phyloP scores from a whole-genome alignment of 306 rosid species.

The Elaeagnus macrophylla region DNA sequence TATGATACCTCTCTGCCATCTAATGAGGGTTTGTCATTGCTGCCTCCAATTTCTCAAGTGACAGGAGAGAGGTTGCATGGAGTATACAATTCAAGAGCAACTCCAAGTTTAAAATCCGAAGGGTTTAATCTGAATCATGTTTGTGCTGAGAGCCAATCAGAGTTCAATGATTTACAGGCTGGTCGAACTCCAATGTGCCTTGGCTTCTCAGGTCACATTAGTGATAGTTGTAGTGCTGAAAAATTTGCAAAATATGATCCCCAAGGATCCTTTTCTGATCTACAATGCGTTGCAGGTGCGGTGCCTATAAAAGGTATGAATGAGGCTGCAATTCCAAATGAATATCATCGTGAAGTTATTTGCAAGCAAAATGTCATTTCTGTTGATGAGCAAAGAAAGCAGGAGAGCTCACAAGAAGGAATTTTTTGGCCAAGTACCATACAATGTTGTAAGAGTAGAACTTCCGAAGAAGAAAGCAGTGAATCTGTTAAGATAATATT shows the following conservation, averaged over 20 bases:
- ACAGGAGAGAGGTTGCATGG: conserved; percentile 40
- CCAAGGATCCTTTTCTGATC: conserved; percentile 24
- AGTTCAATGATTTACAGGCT: conserved; percentile 30
- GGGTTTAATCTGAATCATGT: conserved; percentile 33
- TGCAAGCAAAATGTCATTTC: conserved; percentile 17
- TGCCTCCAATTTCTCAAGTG: conserved; percentile 15
- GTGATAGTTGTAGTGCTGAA: conserved; percentile 24
- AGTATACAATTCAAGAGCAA: conserved; percentile 40
- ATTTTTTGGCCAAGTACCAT: conserved; percentile 56
- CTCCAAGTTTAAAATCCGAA: conserved; percentile 28
- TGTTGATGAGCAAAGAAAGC: conserved; percentile 11
- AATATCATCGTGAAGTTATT: background rate
- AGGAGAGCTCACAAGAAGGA: conserved; percentile 27
- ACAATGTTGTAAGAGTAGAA: conserved; percentile 28
- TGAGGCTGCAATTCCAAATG: conserved; percentile 36
- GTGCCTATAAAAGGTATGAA: conserved; percentile 36
- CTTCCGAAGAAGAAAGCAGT: conserved; percentile 26
- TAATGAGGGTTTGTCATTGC: conserved; percentile 18
- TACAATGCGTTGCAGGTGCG: conserved; percentile 20
- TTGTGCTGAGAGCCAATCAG: conserved; percentile 27
- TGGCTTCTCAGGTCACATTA: conserved; percentile 28
- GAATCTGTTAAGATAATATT: conserved; percentile 6
- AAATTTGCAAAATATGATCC: conserved; percentile 24
- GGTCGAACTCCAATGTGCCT: conserved; percentile 36
- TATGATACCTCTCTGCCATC: conserved; percentile 26